phyloP scores from a whole-genome alignment of 148 eudicot genomes.

The Amaranthus hypochondriacus region DNA sequence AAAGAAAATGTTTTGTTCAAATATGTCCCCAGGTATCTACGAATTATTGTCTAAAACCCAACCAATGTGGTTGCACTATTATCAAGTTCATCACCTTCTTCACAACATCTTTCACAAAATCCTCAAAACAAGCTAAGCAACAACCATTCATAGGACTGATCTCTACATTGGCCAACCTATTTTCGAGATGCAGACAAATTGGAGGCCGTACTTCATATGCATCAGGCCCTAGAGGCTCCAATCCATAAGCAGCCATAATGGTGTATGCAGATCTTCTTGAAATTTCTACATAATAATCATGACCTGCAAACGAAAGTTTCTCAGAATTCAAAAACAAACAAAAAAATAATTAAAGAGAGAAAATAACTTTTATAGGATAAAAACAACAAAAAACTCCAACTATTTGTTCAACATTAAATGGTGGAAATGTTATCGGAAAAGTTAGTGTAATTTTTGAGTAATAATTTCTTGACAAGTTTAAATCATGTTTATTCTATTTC shows the following conservation, averaged over 20 bases:
- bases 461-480: no score
- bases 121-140: conserved; percentile 50
- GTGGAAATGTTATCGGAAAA: no score
- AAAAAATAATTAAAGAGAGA: no score
- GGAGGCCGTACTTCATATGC: conserved; percentile 33
- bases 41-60: conserved; percentile 22
- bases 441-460: no score
- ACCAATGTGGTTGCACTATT: conserved; percentile 22
- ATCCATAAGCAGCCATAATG: conserved; percentile 53
- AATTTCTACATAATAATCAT: conserved; percentile 44
- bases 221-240: conserved; percentile 30
- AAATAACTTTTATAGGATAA: not conserved
- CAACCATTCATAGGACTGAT: conserved; percentile 33
- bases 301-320: conserved; percentile 32
- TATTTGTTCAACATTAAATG: not conserved
- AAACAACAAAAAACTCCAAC: not conserved
- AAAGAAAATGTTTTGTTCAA: not conserved
- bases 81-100: conserved; percentile 27
- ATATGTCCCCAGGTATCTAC: not conserved
- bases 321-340: not conserved
- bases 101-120: conserved; percentile 44
- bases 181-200: conserved; percentile 26
- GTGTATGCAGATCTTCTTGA: conserved; percentile 42
- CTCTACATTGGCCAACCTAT: conserved; percentile 21
- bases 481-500: no score